These are phyloP conservation scores for Artomyces pyxidatus DNA, from an alignment of 768 basidiomycete species.

Conservation along the genomic window DNA sequence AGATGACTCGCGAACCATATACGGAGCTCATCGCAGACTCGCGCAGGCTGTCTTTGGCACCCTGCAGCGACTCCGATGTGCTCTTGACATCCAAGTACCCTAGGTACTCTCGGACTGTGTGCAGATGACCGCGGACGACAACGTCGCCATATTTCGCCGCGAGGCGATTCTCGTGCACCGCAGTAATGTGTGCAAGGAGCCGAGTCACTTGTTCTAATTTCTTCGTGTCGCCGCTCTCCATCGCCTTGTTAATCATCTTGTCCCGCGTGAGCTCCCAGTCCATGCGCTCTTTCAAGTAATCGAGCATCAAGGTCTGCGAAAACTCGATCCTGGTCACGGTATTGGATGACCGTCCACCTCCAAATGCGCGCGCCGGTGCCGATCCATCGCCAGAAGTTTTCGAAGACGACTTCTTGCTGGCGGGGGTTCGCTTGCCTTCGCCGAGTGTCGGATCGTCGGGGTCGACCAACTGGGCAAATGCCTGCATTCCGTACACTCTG, in stretches of 20 bases:
- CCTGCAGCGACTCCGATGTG: not conserved
- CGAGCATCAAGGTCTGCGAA: not conserved
- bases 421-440: not conserved
- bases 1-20: not conserved
- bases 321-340: not conserved
- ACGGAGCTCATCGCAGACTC: not conserved
- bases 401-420: slow-evolving; percentile 11
- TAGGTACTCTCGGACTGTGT: not conserved
- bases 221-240: not conserved
- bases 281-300: not conserved
- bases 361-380: slow-evolving; percentile 7
- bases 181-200: not conserved
- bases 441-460: not conserved
- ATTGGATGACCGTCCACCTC: not conserved
- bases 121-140: not conserved
- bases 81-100: not conserved
- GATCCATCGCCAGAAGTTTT: slow-evolving; percentile 18
- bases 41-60: not conserved
- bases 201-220: not conserved
- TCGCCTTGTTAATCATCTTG: not conserved
- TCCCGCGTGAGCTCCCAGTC: not conserved
- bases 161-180: not conserved
- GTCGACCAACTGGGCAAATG: not conserved
- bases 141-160: not conserved
- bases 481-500: not conserved